Evolutionary conservation across 176 grass and related monocot species (phyloP), one percentile per base, ranked within the genome.

Genomic region (Neostapfia colusana): DNA sequence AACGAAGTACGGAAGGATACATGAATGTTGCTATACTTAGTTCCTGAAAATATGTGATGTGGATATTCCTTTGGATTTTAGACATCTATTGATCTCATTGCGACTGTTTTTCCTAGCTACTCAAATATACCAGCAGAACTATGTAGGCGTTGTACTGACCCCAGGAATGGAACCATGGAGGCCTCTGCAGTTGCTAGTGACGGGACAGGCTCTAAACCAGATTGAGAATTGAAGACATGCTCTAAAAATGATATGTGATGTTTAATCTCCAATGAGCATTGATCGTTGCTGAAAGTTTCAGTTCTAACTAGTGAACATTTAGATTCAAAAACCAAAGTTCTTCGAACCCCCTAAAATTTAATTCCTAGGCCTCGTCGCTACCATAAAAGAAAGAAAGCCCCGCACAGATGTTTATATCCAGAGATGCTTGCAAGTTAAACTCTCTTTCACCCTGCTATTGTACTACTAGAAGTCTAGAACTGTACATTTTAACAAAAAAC

Each of bases 401-500:
- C 37, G 4, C n/a, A n/a, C n/a, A n/a, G n/a, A n/a, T n/a, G n/a
- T n/a, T n/a, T n/a, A 67, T 31, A 61, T 54, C 65, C 65, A 64
- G 28, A 36, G 40, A 51, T 50, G 67, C 15, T 50, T 72, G 65
- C 39, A 66, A 75, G 16, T 60, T 13, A 54, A 77, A 71, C 42
- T 38, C 44, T 76, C 53, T 72, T 72, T 48, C 44, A 75, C 24
- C 45, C 60, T 79, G 58, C 25, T 75, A 63, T 57, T 46, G 68
- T 66, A 66, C 78, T n/a, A n/a, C n/a, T 80, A 62, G 27, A 80
- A 73, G 60, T 77, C 69, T 36, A 54, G 51, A 48, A 77, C 80
- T 80, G 86, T 88, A 83, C 83, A 83, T 51, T 85, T 88, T 88
- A 74, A 88, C 90, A 86, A 58, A 43, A 42, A 72, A 54, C 46